Percentiles rank a stretch among this genome's conserved stretches.
These are phyloP conservation scores for Graphilbum ipis-grandicollis DNA, from an alignment of 2,329 filamentous ascomycete species.

Conservation along the genomic window DNA sequence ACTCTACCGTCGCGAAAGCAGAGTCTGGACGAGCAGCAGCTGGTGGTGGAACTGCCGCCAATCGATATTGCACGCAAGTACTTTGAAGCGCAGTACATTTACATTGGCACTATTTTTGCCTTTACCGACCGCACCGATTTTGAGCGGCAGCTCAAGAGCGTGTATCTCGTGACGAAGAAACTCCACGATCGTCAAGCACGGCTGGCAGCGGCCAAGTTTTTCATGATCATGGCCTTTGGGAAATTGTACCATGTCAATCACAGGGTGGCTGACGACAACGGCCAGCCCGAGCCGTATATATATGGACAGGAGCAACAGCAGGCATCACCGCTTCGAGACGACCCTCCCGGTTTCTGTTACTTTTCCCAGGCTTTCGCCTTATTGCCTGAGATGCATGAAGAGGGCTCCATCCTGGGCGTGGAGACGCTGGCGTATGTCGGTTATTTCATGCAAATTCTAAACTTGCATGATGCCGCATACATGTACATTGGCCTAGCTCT, in stretches of 20 bases:
- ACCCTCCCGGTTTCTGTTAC: slow-evolving; percentile 35
- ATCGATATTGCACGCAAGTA: slow-evolving; percentile 28
- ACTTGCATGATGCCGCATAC: slow-evolving; percentile 35
- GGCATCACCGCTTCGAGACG: slow-evolving; percentile 9
- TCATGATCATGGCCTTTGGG: slow-evolving; percentile 35
- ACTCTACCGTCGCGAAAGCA: slow-evolving; percentile 16
- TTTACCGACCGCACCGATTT: slow-evolving; percentile 30
- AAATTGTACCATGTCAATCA: slow-evolving; percentile 40
- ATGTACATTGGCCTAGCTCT: slow-evolving; percentile 35
- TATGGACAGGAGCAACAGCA: slow-evolving; percentile 6
- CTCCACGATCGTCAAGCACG: slow-evolving; percentile 29
- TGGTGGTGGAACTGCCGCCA: slow-evolving; percentile 23
- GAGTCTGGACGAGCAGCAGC: not conserved
- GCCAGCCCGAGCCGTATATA: slow-evolving; percentile 25
- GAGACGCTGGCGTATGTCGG: slow-evolving; percentile 35
- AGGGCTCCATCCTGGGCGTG: slow-evolving; percentile 34
- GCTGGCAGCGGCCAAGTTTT: slow-evolving; percentile 30
- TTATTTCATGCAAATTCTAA: slow-evolving; percentile 40
- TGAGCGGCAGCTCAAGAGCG: slow-evolving; percentile 23
- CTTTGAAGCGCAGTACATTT: slow-evolving; percentile 28
- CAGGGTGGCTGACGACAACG: not conserved
- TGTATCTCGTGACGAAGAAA: slow-evolving; percentile 20
- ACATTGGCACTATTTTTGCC: slow-evolving; percentile 39
- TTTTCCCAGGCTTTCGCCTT: slow-evolving; percentile 33
- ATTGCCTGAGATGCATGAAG: slow-evolving; percentile 36